Evolutionary conservation across 2,329 filamentous ascomycete species (phyloP), one percentile per base, ranked within the genome.

Genomic region (Aspergillus thermomutatus): DNA sequence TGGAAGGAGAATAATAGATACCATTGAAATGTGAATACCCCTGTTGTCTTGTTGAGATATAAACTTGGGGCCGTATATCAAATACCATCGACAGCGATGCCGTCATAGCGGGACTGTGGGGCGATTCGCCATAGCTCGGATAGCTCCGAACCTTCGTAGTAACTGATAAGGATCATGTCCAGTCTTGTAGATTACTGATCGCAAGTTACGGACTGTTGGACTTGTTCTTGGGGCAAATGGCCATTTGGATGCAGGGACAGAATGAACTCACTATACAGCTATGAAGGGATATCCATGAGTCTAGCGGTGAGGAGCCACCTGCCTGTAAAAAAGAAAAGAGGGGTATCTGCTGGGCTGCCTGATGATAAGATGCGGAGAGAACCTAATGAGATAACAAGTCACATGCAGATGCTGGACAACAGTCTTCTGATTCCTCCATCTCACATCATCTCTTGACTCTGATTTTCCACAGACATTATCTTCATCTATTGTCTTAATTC

Each of bases 1-100:
- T 61, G 21, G 52, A 57, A 48, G 60, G 59, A 63, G 55, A 60
- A 63, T 63, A 67, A 64, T 69, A 71, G 69, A 72, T 72, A 72
- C 70, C 70, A 71, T 58, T 23, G 25, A 55, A 34, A 37, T 19
- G 19, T 19, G 47, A 27, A 34, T 41, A 50, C 14, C 2, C 21
- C 34, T 26, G 25, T 48, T 37, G 34, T 23, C 9, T 9, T 54
- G 11, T 50, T 40, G 2, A 31, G 27, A 55, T 54, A 54, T 50
- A 17, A 34, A 14, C 31, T 34, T 17, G 14, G 31, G 31, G 5
- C 11, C 31, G 5, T 34, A 34, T 14, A 34, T 17, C 4, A 7
- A 14, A 14, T 14, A 4, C 28, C 28, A 17, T 34, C 11, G 31
- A 17, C 31, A 17, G 31, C 31, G 31, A 37, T 37, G 31, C 31